phyloP scores from a whole-genome alignment of 441 rosid genomes.

The Euphorbia celastroides region DNA sequence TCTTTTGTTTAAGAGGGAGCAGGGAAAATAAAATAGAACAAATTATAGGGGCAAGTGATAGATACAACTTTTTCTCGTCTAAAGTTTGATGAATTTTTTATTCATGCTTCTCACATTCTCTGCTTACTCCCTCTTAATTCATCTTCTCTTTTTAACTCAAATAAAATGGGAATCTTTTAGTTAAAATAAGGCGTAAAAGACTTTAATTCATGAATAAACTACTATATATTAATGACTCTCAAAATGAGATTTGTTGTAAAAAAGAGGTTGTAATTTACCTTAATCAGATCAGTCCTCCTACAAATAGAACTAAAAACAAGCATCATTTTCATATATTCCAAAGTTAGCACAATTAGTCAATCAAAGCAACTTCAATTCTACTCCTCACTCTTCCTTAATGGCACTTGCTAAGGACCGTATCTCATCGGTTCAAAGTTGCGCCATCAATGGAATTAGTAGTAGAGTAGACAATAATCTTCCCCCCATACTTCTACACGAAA shows the following conservation, averaged over 20 bases:
- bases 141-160: too few species aligned
- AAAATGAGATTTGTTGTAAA: neutral
- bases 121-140: too few species aligned
- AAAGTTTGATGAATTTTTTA: too few species aligned
- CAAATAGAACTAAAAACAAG: conserved; percentile 15
- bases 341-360: conserved; percentile 6
- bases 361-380: neutral
- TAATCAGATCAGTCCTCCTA: neutral
- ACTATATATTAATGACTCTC: neutral
- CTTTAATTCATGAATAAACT: neutral
- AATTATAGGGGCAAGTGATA: too few species aligned
- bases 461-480: conserved; percentile 29
- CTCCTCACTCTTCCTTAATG: conserved; percentile 27
- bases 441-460: conserved; percentile 21
- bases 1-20: too few species aligned
- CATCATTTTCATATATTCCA: neutral
- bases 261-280: neutral
- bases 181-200: neutral
- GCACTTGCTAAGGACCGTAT: conserved; percentile 36
- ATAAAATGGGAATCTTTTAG: neutral
- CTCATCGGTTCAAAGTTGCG: conserved; percentile 11
- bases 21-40: too few species aligned
- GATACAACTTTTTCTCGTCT: too few species aligned
- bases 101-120: too few species aligned
- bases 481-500: conserved; percentile 29